These are phyloP conservation scores for Vicia villosa DNA, from an alignment of 306 rosid species.

Conservation along the genomic window DNA sequence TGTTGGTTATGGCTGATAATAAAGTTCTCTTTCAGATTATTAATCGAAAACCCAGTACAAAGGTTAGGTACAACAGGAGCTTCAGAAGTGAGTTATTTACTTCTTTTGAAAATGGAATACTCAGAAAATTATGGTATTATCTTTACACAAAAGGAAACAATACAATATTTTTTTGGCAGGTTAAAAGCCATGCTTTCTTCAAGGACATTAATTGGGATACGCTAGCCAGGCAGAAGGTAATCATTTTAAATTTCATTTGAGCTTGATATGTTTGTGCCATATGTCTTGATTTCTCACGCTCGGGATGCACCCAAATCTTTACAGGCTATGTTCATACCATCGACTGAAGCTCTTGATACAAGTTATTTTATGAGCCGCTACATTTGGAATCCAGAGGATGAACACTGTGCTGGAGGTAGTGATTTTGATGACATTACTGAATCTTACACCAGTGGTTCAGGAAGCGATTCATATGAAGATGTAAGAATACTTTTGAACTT, in stretches of 20 bases:
- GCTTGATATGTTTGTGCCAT: slow-evolving; percentile 22
- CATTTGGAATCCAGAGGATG: slow-evolving; percentile 95
- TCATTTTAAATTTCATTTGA: slow-evolving; percentile 17
- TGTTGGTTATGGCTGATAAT: slow-evolving; percentile 35
- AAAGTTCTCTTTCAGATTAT: slow-evolving; percentile 62
- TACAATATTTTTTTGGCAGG: slow-evolving; percentile 61
- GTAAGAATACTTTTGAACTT: slow-evolving; percentile 45
- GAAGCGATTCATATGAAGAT: slow-evolving; percentile 70
- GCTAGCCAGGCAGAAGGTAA: slow-evolving; percentile 93
- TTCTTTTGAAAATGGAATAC: slow-evolving; percentile 9
- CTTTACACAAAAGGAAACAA: background rate
- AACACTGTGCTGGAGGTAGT: slow-evolving; percentile 76
- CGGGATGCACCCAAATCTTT: slow-evolving; percentile 24
- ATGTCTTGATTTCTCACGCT: slow-evolving; percentile 29
- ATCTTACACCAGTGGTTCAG: slow-evolving; percentile 78
- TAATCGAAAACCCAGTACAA: slow-evolving; percentile 83
- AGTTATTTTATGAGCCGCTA: slow-evolving; percentile 98
- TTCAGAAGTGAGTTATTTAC: slow-evolving; percentile 62
- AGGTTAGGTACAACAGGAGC: slow-evolving; percentile 98
- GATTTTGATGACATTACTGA: slow-evolving; percentile 87
- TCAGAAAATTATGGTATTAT: slow-evolving; percentile 15
- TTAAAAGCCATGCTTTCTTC: slow-evolving; percentile 80
- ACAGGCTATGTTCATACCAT: slow-evolving; percentile 96
- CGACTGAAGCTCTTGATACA: slow-evolving; percentile 83
- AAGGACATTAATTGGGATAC: slow-evolving; percentile 95